Evolutionary conservation across 2,329 filamentous ascomycete species (phyloP).

Genomic region (Tolypocladium ophioglossoides): DNA sequence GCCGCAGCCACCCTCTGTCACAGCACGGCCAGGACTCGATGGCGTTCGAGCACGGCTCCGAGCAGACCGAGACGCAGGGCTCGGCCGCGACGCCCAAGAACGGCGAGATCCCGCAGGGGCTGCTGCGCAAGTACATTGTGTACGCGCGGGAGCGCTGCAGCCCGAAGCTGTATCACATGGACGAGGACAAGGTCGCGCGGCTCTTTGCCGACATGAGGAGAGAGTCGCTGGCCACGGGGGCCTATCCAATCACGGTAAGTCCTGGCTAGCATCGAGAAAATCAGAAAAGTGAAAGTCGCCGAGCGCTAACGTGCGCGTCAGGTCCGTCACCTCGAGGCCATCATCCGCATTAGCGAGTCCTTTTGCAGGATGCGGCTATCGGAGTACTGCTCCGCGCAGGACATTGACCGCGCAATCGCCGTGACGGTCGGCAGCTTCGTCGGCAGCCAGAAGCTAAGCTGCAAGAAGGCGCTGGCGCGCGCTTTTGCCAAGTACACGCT

Average conservation of each 20-base stretch:
- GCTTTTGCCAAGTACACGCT: constrained; percentile 93
- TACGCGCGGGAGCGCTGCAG: constrained; percentile 83
- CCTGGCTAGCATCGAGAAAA: not conserved
- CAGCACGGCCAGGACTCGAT: constrained; percentile 43
- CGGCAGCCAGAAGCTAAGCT: constrained; percentile 90
- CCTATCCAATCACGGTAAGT: constrained; percentile 94
- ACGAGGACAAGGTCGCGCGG: constrained; percentile 91
- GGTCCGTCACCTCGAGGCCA: constrained; percentile 95
- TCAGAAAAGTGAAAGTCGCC: not conserved
- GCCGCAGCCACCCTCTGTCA: constrained; percentile 67
- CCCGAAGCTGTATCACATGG: constrained; percentile 93
- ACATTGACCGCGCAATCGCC: constrained; percentile 94
- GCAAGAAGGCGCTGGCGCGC: constrained; percentile 88
- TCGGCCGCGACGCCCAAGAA: constrained; percentile 16
- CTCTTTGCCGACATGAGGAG: constrained; percentile 94
- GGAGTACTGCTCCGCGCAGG: constrained; percentile 80
- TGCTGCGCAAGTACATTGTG: constrained; percentile 92
- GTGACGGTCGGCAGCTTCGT: constrained; percentile 96
- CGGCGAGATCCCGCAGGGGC: constrained; percentile 77
- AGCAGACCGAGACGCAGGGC: constrained; percentile 25
- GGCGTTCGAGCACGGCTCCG: constrained; percentile 50
- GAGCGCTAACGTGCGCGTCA: constrained; percentile 21
- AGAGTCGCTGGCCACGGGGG: constrained; percentile 85
- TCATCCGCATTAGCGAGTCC: constrained; percentile 86
- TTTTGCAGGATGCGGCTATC: constrained; percentile 98